Percentiles rank a stretch among this genome's conserved stretches.
Conservation (phyloP, 2,329 filamentous ascomycete genomes). For the Fusarium nanum region DNA sequence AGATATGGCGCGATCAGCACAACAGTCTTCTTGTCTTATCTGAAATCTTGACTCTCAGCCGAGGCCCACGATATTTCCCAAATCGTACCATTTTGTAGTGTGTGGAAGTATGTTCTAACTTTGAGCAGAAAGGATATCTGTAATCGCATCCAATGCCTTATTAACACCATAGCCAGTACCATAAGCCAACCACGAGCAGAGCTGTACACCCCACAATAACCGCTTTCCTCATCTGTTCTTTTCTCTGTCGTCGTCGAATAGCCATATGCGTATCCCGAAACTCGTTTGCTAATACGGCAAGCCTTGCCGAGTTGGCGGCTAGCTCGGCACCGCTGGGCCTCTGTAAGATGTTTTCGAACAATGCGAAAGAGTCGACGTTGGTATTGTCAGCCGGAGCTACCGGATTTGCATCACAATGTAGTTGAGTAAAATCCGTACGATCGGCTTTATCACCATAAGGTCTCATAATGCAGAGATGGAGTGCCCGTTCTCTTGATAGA, state of each 20-base stretch:
- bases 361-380: background rate
- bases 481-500: background rate
- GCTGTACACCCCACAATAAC: background rate
- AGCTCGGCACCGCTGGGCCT: background rate
- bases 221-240: background rate
- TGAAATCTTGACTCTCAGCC: background rate
- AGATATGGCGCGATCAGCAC: constrained; percentile 23
- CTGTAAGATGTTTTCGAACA: background rate
- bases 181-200: background rate
- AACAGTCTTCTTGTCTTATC: background rate
- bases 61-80: constrained; percentile 14
- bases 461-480: too few species aligned
- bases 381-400: background rate
- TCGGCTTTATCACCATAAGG: background rate
- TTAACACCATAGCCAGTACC: background rate
- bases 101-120: rapidly evolving
- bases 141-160: rapidly evolving
- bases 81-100: background rate
- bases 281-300: background rate
- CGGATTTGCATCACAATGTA: rapidly evolving
- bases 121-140: rapidly evolving
- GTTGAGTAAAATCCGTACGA: rapidly evolving
- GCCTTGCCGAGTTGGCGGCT: background rate
- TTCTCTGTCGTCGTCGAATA: background rate
- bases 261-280: constrained; percentile 4